Base-by-base conservation (phyloP, 1,139 yeast genomes). In the Arxiozyma heterogenica region DNA sequence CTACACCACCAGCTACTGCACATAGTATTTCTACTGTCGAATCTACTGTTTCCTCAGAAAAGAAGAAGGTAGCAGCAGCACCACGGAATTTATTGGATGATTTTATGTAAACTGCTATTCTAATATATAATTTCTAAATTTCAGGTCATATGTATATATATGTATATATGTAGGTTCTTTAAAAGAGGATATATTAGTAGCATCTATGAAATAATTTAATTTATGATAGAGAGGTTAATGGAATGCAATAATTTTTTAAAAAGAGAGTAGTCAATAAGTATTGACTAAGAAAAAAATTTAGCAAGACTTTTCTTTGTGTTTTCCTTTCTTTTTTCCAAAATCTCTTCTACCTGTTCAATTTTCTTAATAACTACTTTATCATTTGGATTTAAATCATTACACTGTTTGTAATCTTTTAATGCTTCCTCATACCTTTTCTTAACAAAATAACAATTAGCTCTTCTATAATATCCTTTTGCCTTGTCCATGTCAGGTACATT, bases 401-500 rank as follows among this genome's bases (percentile, higher is more conserved):
- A 87, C 18, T 62, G 58, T 47, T 70, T 63, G 51, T 82, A 73
- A 47, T 77, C 78, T 17, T 64, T 65, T 0, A 79, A 59, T 0
- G 90, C 85, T 21, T 71, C 73, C n/a, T 77, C 76, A 52, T 71
- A 74, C 59, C 79, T 76, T 30, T 73, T 78, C 56, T 75, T 62
- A 5, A 72, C 74, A 1, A 69, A 57, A 43, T 73, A 70, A 1
- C 85, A 77, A 51, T 74, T 71, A 0, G 87, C 91, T 56, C 76
- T 74, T 68, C 94, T 75, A 64, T 76, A 86, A 55, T 75, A 72
- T 0, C 83, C 83, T 66, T 86, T 86, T 1, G 88, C 84, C 57
- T 68, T 70, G 53, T 85, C 91, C 50, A 73, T 44, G 20, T 61
- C 50, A 51, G 70, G 58, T 51, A 72, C 64, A 39, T 56, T 51